phyloP scores from a whole-genome alignment of 2,329 filamentous ascomycete genomes.

The Diaporthe sp. region DNA sequence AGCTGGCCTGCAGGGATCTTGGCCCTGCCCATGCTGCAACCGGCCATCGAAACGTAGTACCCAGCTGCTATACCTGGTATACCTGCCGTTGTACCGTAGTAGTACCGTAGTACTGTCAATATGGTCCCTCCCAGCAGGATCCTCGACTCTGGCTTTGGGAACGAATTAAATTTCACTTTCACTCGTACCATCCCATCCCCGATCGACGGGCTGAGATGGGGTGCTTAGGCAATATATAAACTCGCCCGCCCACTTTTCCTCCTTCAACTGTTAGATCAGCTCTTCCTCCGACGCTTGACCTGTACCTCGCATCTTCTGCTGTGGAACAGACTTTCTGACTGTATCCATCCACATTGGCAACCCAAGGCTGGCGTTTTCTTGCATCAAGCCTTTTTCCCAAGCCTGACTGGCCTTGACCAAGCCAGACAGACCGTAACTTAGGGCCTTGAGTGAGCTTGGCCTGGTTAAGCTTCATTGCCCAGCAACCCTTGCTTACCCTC shows the following conservation, averaged over 20 bases:
- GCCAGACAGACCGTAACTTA: background rate
- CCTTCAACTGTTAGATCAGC: background rate
- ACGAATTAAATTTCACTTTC: constrained; percentile 22
- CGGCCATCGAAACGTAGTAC: constrained; percentile 5
- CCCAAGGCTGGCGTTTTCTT: background rate
- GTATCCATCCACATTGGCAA: background rate
- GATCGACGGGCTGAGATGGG: constrained; percentile 13
- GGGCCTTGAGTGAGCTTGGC: constrained; percentile 28
- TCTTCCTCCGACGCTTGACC: background rate
- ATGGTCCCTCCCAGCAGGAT: constrained; percentile 19
- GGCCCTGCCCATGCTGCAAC: constrained; percentile 12
- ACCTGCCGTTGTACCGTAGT: background rate
- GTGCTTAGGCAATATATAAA: constrained; percentile 17
- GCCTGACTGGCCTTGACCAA: constrained; percentile 13
- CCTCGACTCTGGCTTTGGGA: constrained; percentile 15
- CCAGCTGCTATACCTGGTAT: background rate
- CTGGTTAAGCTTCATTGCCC: constrained; percentile 17
- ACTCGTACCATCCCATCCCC: constrained; percentile 15
- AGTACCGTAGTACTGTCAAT: background rate
- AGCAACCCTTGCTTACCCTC: background rate
- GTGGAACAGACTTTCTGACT: background rate
- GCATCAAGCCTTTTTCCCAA: constrained; percentile 1
- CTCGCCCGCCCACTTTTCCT: constrained; percentile 13
- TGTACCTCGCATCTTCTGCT: background rate
- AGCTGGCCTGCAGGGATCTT: constrained; percentile 14